Percentiles rank a stretch among this genome's conserved stretches.
Evolutionary conservation across 1,284 basidiomycete species (phyloP).

Genomic region (Leccinum subrobustum): DNA sequence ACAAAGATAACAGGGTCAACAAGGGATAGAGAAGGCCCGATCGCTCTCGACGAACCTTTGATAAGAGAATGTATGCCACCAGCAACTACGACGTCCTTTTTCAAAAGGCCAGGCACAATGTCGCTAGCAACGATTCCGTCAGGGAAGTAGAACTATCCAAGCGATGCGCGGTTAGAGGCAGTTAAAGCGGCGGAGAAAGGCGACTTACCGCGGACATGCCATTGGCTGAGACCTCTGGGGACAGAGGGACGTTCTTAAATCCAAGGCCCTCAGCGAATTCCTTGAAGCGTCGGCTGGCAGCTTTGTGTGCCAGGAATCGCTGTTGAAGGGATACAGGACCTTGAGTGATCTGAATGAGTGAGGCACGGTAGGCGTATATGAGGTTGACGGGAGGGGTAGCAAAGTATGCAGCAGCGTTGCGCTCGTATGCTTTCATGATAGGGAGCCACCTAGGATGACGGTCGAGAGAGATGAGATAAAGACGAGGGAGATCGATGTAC

Average conservation of each 20-base stretch:
- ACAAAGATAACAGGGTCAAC: slow-evolving; percentile 10
- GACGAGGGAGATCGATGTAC: slow-evolving; percentile 8
- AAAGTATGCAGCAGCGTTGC: slow-evolving; percentile 77
- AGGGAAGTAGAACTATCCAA: slow-evolving; percentile 69
- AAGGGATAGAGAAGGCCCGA: no score
- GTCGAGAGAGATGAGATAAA: neutral
- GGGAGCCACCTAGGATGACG: slow-evolving; percentile 79
- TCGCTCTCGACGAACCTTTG: slow-evolving; percentile 64
- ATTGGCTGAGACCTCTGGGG: slow-evolving; percentile 73
- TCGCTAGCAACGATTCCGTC: slow-evolving; percentile 73
- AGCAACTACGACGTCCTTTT: slow-evolving; percentile 80
- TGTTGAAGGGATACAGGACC: slow-evolving; percentile 67
- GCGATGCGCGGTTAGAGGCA: neutral
- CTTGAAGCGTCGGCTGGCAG: slow-evolving; percentile 76
- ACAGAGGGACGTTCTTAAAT: slow-evolving; percentile 68
- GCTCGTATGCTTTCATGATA: slow-evolving; percentile 89
- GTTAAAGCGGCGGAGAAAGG: slow-evolving; percentile 2
- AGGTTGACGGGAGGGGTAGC: slow-evolving; percentile 96
- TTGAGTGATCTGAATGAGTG: slow-evolving; percentile 73
- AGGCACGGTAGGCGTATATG: slow-evolving; percentile 86
- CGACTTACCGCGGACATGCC: slow-evolving; percentile 83
- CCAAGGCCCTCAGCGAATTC: slow-evolving; percentile 69
- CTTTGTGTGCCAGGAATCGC: slow-evolving; percentile 77
- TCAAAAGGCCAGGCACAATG: slow-evolving; percentile 67
- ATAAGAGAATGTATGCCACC: slow-evolving; percentile 87